Evolutionary conservation across 2,329 filamentous ascomycete species (phyloP).

Genomic region (Phyllosticta capitalensis): DNA sequence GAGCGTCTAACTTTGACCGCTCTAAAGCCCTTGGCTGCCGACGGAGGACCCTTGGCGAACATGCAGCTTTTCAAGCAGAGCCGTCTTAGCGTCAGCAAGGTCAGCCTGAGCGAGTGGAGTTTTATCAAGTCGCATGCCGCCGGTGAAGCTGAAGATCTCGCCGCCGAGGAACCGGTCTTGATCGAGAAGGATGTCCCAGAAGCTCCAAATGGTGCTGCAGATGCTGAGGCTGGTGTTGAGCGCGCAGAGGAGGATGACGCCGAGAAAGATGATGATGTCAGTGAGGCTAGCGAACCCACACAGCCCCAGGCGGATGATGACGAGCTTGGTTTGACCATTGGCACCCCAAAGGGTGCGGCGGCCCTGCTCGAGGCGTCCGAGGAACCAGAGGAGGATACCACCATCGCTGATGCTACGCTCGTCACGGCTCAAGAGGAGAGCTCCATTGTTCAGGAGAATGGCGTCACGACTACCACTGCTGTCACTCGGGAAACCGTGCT

Average conservation of each 20-base stretch:
- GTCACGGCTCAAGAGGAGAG: conserved; percentile 2
- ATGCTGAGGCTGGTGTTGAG: not conserved
- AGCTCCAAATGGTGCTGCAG: not conserved
- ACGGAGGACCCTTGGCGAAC: conserved; percentile 50
- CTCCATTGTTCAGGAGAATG: conserved; percentile 1
- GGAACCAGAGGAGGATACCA: not conserved
- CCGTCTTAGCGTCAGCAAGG: conserved; percentile 71
- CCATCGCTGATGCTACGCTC: not conserved
- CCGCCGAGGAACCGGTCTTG: not conserved
- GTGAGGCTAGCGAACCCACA: conserved; percentile 4
- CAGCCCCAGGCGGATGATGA: conserved; percentile 6
- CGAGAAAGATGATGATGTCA: not conserved
- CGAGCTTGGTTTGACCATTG: conserved; percentile 4
- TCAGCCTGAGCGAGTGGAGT: conserved; percentile 55
- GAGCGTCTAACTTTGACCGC: conserved; percentile 61
- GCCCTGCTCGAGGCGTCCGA: conserved; percentile 1
- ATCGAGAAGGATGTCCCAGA: not conserved
- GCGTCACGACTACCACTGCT: not conserved
- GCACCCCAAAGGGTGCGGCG: conserved; percentile 7
- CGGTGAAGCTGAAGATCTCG: conserved; percentile 1
- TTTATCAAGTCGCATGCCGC: conserved; percentile 45
- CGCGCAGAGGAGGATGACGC: not conserved
- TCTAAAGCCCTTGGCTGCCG: conserved; percentile 53
- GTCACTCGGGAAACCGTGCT: not conserved
- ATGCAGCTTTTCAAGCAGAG: conserved; percentile 79